These are phyloP conservation scores for Colletotrichum sp. DNA, from an alignment of 2,329 filamentous ascomycete species.

Conservation along the genomic window DNA sequence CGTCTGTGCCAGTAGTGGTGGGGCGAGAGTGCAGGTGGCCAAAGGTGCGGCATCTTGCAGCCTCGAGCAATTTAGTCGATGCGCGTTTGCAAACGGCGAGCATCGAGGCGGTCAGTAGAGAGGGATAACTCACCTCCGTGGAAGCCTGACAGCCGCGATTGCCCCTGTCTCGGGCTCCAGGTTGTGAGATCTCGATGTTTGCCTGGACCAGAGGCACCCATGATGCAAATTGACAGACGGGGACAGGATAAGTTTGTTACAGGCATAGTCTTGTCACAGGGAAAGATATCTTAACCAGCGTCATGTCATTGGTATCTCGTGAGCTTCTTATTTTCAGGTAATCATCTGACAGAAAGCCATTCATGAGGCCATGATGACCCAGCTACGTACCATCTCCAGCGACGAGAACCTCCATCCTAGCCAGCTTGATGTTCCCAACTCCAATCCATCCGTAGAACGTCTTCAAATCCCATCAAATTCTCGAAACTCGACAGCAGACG, in stretches of 20 bases:
- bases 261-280: background rate
- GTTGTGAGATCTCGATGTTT: background rate
- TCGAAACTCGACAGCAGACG: background rate
- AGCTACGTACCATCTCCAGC: background rate
- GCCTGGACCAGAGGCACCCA: background rate
- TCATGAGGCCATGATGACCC: background rate
- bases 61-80: background rate
- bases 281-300: too few relatives aligned
- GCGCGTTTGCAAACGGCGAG: background rate
- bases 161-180: background rate
- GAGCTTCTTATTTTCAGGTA: fast-evolving
- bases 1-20: background rate
- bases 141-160: background rate
- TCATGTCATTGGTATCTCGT: background rate
- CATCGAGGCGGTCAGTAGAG: background rate
- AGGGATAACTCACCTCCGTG: fast-evolving
- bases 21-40: fast-evolving
- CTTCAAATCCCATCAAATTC: background rate
- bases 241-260: too few relatives aligned
- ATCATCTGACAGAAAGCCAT: fast-evolving
- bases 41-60: background rate
- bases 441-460: background rate
- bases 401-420: fast-evolving
- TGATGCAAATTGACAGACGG: background rate
- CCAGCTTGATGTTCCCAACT: background rate